Evolutionary conservation across 306 rosid genomes (phyloP), one percentile per base, ranked within the genome.

Genomic region (Luffa acutangula): DNA sequence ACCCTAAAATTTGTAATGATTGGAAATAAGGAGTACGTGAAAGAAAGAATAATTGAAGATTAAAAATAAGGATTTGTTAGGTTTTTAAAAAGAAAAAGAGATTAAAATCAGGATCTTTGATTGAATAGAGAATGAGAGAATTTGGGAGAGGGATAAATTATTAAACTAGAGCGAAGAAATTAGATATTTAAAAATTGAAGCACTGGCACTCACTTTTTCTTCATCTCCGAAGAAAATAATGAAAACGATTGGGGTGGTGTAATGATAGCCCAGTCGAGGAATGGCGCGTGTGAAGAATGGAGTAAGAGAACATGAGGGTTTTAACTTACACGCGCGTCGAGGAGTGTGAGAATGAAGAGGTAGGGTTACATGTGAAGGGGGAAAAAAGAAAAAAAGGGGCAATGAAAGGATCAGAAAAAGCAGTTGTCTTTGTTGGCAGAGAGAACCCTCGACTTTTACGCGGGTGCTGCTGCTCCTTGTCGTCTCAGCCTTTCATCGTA

Each of bases 401-500:
- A 42, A 36, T 42, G 60, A 9, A 51, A 65, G 41, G 39, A 39
- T 21, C 34, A 73, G 62, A 12, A 34, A 81, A 78, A 81, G 73
- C 45, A 12, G 4, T 13, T 11, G 33, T 36, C 72, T 71, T 83
- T 76, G 52, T 54, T 84, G 66, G 73, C 49, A 37, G 51, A 76
- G 85, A 86, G 78, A 76, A 18, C 90, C 86, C 92, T 89, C 90
- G 92, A 78, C 89, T 89, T 87, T 89, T 89, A 80, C 92, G 92
- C 90, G 88, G 88, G 89, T 60, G 86, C 82, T 83, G 77, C 77
- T 72, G 52, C 69, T 65, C 78, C 72, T 42, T 71, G 64, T 66
- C 86, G 64, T 66, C 86, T 84, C 89, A 79, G 86, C 81, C 89
- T 87, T 87, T 89, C 94, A 92, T 89, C 90, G 95, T 94, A 94